Evolutionary conservation across 2,329 filamentous ascomycete species (phyloP), one percentile per base, ranked within the genome.

Genomic region (Xylaria hypoxylon): DNA sequence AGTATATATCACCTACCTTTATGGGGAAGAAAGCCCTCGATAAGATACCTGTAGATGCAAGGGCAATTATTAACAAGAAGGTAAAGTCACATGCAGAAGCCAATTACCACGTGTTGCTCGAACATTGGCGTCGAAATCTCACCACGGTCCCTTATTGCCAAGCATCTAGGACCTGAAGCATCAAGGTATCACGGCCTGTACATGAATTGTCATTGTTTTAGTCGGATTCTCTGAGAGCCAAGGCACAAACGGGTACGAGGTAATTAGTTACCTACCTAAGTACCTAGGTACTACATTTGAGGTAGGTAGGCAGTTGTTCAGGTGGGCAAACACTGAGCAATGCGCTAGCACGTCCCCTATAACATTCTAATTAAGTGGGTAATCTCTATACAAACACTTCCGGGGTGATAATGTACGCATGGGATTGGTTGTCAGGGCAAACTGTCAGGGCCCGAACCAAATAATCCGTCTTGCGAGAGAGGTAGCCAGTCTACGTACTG

Each of bases 71-170:
- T 38, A 15, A 8, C 28, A 5, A 31, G 8, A 8, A 31, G 28
- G n/a, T n/a, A 38, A 38, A 38, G 35, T 38, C 35, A 38, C 35
- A 38, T 38, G 35, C 17, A 50, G n/a, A 38, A 45, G 11, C 45
- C 19, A 31, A 17, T 24, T 31, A 61, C 59, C 59, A 62, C 59
- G 48, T 62, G 59, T 55, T 53, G 8, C 26, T 55, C 35, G 26
- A 45, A 33, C 42, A 38, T 40, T 59, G 56, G 56, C 24, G 31
- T 38, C 35, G 15, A 15, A 15, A 38, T 11, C 35, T 15, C 35
- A 38, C 35, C 35, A 38, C 11, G 15, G 2, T 11, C 35, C 13
- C 13, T 38, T 15, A 38, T 38, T 38, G 50, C 50, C 50, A 38
- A 53, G 50, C 17, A 38, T 33, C 31, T 33, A 11, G 13, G 13